These are phyloP conservation scores for Porcisia hertigi DNA, from an alignment of 208 protist genomes.

Conservation along the genomic window DNA sequence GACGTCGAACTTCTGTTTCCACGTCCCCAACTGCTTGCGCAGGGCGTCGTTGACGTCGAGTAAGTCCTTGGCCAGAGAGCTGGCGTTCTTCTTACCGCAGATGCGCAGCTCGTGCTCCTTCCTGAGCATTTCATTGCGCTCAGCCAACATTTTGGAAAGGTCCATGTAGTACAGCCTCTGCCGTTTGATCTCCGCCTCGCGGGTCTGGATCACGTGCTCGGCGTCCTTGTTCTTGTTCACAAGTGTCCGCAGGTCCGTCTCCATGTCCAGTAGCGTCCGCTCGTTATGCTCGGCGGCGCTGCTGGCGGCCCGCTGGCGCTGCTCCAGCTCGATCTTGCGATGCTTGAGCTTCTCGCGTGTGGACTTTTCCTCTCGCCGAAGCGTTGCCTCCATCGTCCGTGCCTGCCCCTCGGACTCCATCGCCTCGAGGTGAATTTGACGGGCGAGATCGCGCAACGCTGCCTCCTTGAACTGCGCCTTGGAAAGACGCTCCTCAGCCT, in stretches of 20 bases:
- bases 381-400: constrained; percentile 40
- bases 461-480: constrained; percentile 52
- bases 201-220: constrained; percentile 40
- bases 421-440: constrained; percentile 45
- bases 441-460: constrained; percentile 44
- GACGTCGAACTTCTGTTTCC: constrained; percentile 61
- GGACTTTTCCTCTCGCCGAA: constrained; percentile 36
- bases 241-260: constrained; percentile 45
- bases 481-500: constrained; percentile 49
- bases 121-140: constrained; percentile 62
- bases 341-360: constrained; percentile 35
- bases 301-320: constrained; percentile 32
- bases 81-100: constrained; percentile 62
- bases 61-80: constrained; percentile 58
- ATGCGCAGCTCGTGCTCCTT: constrained; percentile 62
- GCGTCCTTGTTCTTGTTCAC: constrained; percentile 62
- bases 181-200: constrained; percentile 53
- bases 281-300: constrained; percentile 41
- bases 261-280: constrained; percentile 52
- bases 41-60: constrained; percentile 66
- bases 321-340: constrained; percentile 51
- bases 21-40: constrained; percentile 45
- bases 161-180: constrained; percentile 62
- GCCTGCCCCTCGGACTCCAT: constrained; percentile 43
- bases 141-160: constrained; percentile 61